phyloP scores from a whole-genome alignment of 1,284 basidiomycete genomes.

The Puccinia coronata region DNA sequence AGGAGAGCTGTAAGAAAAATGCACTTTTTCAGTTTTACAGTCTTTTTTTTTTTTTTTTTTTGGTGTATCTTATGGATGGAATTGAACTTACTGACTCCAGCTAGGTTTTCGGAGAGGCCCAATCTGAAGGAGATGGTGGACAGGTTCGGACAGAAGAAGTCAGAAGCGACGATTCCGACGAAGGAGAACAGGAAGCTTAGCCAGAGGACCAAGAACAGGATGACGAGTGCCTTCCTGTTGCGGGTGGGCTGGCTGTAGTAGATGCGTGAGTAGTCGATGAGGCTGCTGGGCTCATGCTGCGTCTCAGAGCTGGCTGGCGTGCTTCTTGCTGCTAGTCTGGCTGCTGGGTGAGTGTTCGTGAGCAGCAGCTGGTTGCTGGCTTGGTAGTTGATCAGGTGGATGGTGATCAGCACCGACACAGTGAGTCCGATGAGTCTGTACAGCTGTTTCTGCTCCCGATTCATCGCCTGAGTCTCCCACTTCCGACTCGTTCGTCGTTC shows the following conservation, averaged over 20 bases:
- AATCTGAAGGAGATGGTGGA: constrained; percentile 76
- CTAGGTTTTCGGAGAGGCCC: constrained; percentile 82
- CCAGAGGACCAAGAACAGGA: constrained; percentile 71
- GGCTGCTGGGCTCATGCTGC: background rate
- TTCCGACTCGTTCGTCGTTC: too few relatives aligned
- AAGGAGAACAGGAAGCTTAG: constrained; percentile 79
- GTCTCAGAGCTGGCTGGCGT: background rate
- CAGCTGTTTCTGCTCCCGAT: background rate
- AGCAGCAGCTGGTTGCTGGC: background rate
- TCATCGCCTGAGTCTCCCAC: too few relatives aligned
- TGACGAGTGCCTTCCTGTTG: constrained; percentile 61
- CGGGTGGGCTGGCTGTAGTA: constrained; percentile 53
- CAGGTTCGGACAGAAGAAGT: constrained; percentile 93
- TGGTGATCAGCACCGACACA: background rate
- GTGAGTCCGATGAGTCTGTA: constrained; percentile 5
- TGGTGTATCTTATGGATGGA: background rate
- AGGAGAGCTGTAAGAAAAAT: constrained; percentile 67
- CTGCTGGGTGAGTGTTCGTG: background rate
- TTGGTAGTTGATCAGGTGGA: constrained; percentile 18
- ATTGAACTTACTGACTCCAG: constrained; percentile 50
- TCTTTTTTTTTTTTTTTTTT: background rate
- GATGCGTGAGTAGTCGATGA: background rate
- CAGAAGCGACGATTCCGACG: constrained; percentile 85
- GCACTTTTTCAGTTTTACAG: background rate
- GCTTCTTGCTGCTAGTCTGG: background rate